Percentiles rank a stretch among this genome's conserved stretches.
phyloP scores from a whole-genome alignment of 139 green algal genomes.

The Haematococcus sp. region DNA sequence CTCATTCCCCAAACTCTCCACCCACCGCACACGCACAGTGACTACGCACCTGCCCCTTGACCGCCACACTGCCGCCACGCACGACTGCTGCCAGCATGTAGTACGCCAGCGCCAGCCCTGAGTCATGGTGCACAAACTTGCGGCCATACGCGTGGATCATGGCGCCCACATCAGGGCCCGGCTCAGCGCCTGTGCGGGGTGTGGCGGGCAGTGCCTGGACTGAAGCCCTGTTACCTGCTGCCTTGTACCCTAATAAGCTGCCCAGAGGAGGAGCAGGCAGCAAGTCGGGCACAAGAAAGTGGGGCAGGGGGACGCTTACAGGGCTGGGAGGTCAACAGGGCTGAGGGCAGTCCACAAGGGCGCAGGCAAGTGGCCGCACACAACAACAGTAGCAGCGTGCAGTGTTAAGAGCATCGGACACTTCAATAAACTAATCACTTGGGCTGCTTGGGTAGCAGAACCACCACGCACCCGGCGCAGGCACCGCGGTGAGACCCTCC shows the following conservation, averaged over 20 bases:
- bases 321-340: too few relatives aligned
- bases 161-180: constrained; percentile 26
- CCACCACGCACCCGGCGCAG: background rate
- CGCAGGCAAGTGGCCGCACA: too few relatives aligned
- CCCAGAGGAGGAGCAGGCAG: background rate
- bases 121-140: constrained; percentile 52
- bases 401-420: too few relatives aligned
- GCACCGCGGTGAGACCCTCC: constrained; percentile 25
- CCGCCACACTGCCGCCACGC: constrained; percentile 32
- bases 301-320: too few relatives aligned
- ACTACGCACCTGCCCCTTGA: constrained; percentile 44
- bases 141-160: constrained; percentile 58
- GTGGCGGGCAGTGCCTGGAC: background rate
- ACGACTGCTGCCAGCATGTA: constrained; percentile 68
- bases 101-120: constrained; percentile 69
- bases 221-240: background rate
- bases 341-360: too few relatives aligned
- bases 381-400: too few relatives aligned
- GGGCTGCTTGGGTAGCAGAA: too few relatives aligned
- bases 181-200: background rate
- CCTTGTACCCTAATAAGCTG: background rate
- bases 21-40: too few relatives aligned
- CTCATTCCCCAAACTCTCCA: too few relatives aligned
- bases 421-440: too few relatives aligned
- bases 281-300: too few relatives aligned